A percentile compares a stretch with the other conserved stretches of the same genome.
These are phyloP conservation scores for Lathyrus aphaca DNA, from an alignment of 306 rosid genomes.

Conservation along the genomic window DNA sequence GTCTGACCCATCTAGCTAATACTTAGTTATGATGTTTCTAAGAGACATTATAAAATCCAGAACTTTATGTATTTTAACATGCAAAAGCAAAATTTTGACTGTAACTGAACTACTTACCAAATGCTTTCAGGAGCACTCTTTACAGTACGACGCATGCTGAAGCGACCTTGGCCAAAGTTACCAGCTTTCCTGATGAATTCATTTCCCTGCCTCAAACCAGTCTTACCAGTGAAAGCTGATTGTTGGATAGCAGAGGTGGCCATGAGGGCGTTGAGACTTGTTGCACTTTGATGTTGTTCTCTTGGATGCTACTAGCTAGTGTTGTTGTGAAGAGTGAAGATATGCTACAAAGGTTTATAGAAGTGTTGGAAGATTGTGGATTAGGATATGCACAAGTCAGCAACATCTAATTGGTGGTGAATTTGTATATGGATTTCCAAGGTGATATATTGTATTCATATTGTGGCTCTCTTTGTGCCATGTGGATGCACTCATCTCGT, in stretches of 20 bases:
- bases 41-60: constrained; percentile 19
- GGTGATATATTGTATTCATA: constrained; percentile 41
- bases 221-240: constrained; percentile 83
- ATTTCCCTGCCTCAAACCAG: constrained; percentile 74
- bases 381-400: constrained; percentile 81
- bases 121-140: constrained; percentile 90
- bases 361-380: constrained; percentile 53
- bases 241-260: constrained; percentile 86
- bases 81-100: not conserved
- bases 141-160: constrained; percentile 83
- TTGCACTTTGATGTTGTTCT: constrained; percentile 17
- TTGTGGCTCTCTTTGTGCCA: constrained; percentile 54
- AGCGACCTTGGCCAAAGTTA: constrained; percentile 59
- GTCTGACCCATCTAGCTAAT: constrained; percentile 15
- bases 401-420: constrained; percentile 68
- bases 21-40: constrained; percentile 1
- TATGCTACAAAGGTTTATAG: constrained; percentile 26
- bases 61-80: not conserved
- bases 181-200: constrained; percentile 79
- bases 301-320: constrained; percentile 21
- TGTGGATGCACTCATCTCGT: constrained; percentile 51
- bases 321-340: constrained; percentile 23
- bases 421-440: constrained; percentile 58
- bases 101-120: constrained; percentile 53
- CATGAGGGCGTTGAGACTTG: constrained; percentile 50